phyloP scores from a whole-genome alignment of 306 rosid species.

The Quercus dentata region DNA sequence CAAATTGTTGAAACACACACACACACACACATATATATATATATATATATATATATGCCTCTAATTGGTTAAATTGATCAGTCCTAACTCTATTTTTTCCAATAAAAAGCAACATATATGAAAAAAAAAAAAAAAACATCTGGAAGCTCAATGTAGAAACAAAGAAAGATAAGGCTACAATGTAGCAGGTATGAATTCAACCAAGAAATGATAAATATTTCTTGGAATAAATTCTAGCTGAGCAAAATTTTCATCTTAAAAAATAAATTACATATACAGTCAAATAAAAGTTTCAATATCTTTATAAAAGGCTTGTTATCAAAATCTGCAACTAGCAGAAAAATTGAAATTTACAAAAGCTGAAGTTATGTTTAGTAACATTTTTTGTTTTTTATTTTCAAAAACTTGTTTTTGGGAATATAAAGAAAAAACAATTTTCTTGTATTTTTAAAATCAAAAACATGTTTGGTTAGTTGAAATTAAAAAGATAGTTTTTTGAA shows the following conservation, averaged over 20 bases:
- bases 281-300: no score
- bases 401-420: no score
- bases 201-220: not conserved
- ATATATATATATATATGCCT: no score
- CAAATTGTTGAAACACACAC: no score
- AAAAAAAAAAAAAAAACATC: not conserved
- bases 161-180: not conserved
- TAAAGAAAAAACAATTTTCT: no score
- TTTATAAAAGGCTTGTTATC: not conserved
- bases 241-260: not conserved
- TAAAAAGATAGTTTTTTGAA: no score
- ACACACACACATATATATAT: rapidly evolving
- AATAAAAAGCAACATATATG: not conserved
- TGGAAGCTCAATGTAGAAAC: not conserved
- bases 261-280: not conserved
- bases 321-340: not conserved
- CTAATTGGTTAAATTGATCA: not conserved
- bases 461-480: no score
- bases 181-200: not conserved
- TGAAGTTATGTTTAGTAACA: not conserved
- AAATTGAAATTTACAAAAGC: not conserved
- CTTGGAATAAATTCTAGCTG: not conserved
- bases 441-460: no score
- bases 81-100: not conserved
- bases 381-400: no score